Evolutionary conservation across 192 early-diverging fungal genomes (phyloP).

Genomic region (Umbelopsis sp.): DNA sequence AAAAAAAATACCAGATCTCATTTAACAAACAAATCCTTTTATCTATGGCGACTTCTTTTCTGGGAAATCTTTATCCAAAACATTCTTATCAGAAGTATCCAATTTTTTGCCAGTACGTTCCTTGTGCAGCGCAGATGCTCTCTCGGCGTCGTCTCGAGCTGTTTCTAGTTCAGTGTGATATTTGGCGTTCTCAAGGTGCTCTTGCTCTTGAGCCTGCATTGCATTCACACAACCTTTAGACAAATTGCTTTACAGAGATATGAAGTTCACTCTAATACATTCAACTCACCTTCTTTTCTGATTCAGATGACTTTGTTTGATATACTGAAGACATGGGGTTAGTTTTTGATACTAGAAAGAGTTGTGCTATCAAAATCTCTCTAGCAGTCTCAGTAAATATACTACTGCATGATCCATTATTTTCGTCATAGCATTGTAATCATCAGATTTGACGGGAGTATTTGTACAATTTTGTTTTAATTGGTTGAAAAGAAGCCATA

Average conservation of each 20-base stretch:
- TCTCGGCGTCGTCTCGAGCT: background rate
- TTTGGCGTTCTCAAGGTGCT: background rate
- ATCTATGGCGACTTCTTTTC: conserved; percentile 2
- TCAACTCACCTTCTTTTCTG: background rate
- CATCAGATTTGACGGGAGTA: background rate
- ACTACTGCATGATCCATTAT: too few species aligned
- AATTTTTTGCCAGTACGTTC: conserved; percentile 2
- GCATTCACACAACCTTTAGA: too few species aligned
- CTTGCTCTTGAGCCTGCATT: conserved; percentile 12
- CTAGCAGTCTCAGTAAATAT: too few species aligned
- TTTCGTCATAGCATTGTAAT: conserved; percentile 15
- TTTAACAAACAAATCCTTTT: conserved; percentile 1
- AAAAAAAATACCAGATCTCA: too few species aligned
- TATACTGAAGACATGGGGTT: conserved; percentile 8
- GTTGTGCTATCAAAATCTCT: too few species aligned
- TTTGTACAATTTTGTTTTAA: background rate
- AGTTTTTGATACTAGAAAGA: too few species aligned
- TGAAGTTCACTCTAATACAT: background rate
- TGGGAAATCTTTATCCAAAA: background rate
- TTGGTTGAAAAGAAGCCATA: background rate
- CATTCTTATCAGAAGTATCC: background rate
- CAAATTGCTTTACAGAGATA: background rate
- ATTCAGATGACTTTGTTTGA: background rate
- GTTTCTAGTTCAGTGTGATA: conserved; percentile 7
- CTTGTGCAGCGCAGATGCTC: conserved; percentile 3